Conservation (phyloP, 495 filamentous ascomycete species). For the Entonaema liquescens region DNA sequence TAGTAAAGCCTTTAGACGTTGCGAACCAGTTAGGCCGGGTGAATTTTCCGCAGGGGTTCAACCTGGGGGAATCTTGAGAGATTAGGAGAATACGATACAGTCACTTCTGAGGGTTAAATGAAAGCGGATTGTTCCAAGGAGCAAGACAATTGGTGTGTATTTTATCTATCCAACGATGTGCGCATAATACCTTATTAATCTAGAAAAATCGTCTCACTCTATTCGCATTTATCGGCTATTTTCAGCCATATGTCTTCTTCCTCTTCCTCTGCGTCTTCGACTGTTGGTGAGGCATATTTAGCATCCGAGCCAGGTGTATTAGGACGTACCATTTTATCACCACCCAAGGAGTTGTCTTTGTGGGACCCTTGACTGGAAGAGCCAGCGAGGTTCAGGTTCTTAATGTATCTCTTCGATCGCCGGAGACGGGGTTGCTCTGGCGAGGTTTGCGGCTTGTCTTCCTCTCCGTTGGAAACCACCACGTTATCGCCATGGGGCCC, state of each 20-base stretch:
- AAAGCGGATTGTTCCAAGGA: background rate
- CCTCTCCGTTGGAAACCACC: background rate
- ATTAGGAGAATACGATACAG: background rate
- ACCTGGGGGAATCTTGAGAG: conserved; percentile 1
- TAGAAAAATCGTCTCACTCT: conserved; percentile 12
- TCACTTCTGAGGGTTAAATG: background rate
- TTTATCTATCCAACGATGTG: background rate
- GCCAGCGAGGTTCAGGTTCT: background rate
- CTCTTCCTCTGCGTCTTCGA: background rate
- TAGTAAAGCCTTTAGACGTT: conserved; percentile 30
- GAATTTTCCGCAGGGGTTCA: conserved; percentile 39
- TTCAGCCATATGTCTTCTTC: conserved; percentile 36
- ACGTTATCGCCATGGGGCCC: conserved; percentile 20
- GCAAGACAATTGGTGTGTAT: conserved; percentile 2
- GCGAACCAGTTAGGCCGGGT: conserved; percentile 41
- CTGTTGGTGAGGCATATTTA: background rate
- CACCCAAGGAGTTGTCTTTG: background rate
- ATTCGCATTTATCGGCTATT: conserved; percentile 10
- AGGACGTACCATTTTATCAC: background rate
- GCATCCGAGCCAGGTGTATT: background rate
- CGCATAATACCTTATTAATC: conserved; percentile 4
- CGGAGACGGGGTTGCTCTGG: conserved; percentile 10
- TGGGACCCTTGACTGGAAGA: background rate
- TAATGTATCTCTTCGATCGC: conserved; percentile 8
- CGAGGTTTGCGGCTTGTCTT: background rate